Evolutionary conservation across 331 rosid genomes (phyloP), one percentile per base, ranked within the genome.

Genomic region (Acacia pycnantha): DNA sequence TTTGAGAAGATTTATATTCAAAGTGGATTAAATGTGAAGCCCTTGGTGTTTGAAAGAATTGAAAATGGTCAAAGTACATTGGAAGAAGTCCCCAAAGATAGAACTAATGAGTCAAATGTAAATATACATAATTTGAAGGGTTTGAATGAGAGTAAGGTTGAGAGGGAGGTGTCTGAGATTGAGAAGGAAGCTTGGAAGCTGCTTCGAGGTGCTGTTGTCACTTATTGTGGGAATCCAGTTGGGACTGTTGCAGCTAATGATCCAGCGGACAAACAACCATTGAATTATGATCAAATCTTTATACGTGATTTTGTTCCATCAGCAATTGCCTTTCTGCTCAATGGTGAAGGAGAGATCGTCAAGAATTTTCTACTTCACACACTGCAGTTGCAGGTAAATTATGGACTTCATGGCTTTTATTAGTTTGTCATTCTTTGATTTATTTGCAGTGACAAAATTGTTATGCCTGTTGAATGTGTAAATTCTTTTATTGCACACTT

Each of bases 211-310:
- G 78, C 91, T 0, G 75, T 91, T 74, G 91, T 89, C 48, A 85
- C 70, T 65, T 91, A 89, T 54, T 89, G 93, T 79, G 93, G 91
- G 54, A 80, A 77, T 81, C 93, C 91, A 0, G 89, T 89, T 61
- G 93, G 95, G 72, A 89, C 95, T 50, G 82, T 91, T 56, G 95
- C 95, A n/a, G 90, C 95, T 16, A 84, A 84, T 70, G 91, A 89
- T 88, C 89, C 88, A 0, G 89, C 82, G 2, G 95, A 88, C 75
- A 79, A 84, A 59, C 86, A 85, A 13, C 89, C 90, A 13, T 81
- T 89, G 77, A 91, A 91, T 70, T 91, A 91, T 24, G 95, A 91
- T 83, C 95, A 91, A 83, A 89, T 91, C 54, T 91, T 91, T 62
- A 79, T 91, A 79, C 90, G 95, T 27, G 95, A 91, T 78, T 91